Conservation (phyloP, 441 rosid genomes). For the Gossypium gossypioides region DNA sequence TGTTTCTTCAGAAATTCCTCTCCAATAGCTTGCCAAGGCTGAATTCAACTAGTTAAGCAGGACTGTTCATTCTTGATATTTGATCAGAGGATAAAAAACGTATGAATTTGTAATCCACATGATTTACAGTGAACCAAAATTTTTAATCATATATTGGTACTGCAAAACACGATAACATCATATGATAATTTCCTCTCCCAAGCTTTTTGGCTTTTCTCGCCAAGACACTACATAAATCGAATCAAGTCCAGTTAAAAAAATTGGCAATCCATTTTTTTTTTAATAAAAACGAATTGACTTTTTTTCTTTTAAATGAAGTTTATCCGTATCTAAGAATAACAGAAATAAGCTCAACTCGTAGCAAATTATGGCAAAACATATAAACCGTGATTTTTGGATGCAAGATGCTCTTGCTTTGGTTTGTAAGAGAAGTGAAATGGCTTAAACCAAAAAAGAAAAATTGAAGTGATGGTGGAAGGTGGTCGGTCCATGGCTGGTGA, state of each 20-base stretch:
- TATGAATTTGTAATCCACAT: not conserved
- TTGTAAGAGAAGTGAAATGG: not conserved
- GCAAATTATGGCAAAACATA: too few species aligned
- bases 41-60: not conserved
- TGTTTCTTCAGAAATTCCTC: conserved; percentile 91
- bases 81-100: not conserved
- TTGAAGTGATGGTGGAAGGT: not conserved
- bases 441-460: not conserved
- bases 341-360: too few species aligned
- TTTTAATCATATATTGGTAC: not conserved
- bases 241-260: too few species aligned
- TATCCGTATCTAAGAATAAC: too few species aligned
- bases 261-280: not conserved
- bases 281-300: not conserved
- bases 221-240: too few species aligned
- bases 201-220: too few species aligned
- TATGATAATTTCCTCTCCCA: too few species aligned
- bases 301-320: too few species aligned
- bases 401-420: not conserved
- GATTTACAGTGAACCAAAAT: not conserved
- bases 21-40: conserved; percentile 56
- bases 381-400: not conserved
- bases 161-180: not conserved
- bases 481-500: not conserved
- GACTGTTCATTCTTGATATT: not conserved